These are phyloP conservation scores for Diaporthe humulicola DNA, from an alignment of 2,329 filamentous ascomycete genomes.

Conservation along the genomic window DNA sequence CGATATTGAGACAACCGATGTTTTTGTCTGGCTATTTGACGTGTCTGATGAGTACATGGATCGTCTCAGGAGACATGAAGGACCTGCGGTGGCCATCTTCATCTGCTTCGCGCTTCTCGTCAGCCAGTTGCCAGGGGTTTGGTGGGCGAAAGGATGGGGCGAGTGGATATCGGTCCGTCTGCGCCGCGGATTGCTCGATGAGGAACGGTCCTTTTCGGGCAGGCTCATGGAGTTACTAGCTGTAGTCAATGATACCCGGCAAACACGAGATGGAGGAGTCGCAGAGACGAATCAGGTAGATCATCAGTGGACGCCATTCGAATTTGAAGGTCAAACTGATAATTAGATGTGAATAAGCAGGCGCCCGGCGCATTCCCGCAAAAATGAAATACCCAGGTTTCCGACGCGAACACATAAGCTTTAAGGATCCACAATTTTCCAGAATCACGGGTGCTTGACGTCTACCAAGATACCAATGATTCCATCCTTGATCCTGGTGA, in stretches of 20 bases:
- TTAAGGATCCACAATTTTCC: too few relatives aligned
- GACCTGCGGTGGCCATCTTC: slow-evolving; percentile 5
- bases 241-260: neutral
- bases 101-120: neutral
- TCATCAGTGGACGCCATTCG: neutral
- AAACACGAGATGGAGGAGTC: neutral
- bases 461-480: neutral
- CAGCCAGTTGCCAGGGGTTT: neutral
- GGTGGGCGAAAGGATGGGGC: slow-evolving; percentile 10
- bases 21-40: slow-evolving; percentile 15
- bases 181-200: neutral
- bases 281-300: neutral
- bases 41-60: slow-evolving; percentile 17
- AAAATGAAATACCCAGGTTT: too few relatives aligned
- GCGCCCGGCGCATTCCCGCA: too few relatives aligned
- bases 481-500: too few relatives aligned
- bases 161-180: slow-evolving; percentile 6
- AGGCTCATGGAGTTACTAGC: neutral
- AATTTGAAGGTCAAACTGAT: neutral
- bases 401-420: too few relatives aligned
- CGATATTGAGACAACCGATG: neutral
- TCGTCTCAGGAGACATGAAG: neutral
- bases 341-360: neutral
- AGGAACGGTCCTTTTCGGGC: neutral
- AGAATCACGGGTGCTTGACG: too few relatives aligned